Conservation (phyloP, 129 eudicot genomes). For the Helianthus tuberosus region DNA sequence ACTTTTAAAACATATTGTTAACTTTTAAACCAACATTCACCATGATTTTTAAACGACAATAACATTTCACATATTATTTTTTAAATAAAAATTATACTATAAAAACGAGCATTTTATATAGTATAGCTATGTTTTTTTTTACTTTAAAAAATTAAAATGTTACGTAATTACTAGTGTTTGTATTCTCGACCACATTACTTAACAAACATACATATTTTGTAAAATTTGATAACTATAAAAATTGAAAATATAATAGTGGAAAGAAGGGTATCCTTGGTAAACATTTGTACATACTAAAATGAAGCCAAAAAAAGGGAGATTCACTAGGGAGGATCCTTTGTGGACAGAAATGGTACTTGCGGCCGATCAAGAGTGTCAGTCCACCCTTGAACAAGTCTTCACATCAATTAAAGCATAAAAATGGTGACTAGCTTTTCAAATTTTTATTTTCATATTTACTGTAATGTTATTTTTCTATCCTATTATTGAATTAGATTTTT, state of each 20-base stretch:
- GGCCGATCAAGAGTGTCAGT: conserved; percentile 40
- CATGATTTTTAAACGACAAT: too few relatives aligned
- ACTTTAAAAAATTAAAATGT: too few relatives aligned
- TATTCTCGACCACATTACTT: too few relatives aligned
- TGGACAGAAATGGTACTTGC: conserved; percentile 34
- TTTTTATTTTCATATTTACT: neutral
- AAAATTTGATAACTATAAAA: neutral
- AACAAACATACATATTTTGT: neutral
- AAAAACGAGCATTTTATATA: too few relatives aligned
- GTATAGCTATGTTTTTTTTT: too few relatives aligned
- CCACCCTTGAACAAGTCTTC: conserved; percentile 39
- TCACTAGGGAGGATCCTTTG: conserved; percentile 36
- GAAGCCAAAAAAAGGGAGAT: conserved; percentile 37
- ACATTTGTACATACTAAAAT: conserved; percentile 24
- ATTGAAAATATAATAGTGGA: neutral
- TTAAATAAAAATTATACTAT: too few relatives aligned
- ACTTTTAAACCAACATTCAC: too few relatives aligned
- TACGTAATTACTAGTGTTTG: too few relatives aligned
- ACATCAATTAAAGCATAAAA: conserved; percentile 16
- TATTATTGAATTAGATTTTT: too few relatives aligned
- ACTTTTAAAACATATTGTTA: too few relatives aligned
- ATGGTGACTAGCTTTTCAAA: conserved; percentile 20
- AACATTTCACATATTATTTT: too few relatives aligned
- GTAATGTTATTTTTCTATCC: neutral
- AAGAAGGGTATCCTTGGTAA: conserved; percentile 19